Conservation (phyloP, 352 stramenopile genomes). For the Phytopythium boreale region DNA sequence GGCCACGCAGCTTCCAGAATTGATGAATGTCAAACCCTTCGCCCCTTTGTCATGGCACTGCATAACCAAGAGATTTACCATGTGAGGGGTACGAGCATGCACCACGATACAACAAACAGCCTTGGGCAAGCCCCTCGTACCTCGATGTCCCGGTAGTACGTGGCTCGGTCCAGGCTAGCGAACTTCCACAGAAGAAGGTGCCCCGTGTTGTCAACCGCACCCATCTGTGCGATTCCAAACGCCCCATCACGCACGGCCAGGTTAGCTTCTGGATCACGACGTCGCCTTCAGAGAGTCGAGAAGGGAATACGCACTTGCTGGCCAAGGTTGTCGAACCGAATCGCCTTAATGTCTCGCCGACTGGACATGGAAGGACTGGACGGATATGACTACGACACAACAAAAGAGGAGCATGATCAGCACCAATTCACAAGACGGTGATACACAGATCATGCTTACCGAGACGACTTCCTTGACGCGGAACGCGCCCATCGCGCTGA, state of each 20-base stretch:
- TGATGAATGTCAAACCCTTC: conserved; percentile 73
- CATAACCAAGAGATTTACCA: too few relatives aligned
- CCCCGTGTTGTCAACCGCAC: conserved; percentile 65
- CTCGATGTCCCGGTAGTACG: conserved; percentile 69
- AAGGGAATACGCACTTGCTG: conserved; percentile 47
- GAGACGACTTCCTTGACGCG: conserved; percentile 60
- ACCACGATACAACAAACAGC: too few relatives aligned
- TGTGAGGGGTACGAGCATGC: too few relatives aligned
- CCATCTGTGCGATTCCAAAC: conserved; percentile 40
- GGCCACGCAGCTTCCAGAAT: conserved; percentile 72
- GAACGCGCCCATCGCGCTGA: conserved; percentile 66
- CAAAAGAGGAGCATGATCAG: neutral
- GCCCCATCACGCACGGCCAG: neutral
- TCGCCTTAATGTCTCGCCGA: conserved; percentile 64
- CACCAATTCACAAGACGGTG: conserved; percentile 13
- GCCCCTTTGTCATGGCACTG: conserved; percentile 87
- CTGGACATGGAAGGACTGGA: conserved; percentile 53
- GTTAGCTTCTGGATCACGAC: neutral
- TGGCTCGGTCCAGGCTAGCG: conserved; percentile 53
- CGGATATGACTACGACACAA: conserved; percentile 44
- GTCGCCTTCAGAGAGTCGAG: neutral
- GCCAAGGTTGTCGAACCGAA: conserved; percentile 75
- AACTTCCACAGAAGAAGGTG: conserved; percentile 85
- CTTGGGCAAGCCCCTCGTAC: conserved; percentile 10
- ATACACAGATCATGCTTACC: conserved; percentile 25